phyloP scores from a whole-genome alignment of 192 early-diverging fungal genomes.

The Geranomyces variabilis region DNA sequence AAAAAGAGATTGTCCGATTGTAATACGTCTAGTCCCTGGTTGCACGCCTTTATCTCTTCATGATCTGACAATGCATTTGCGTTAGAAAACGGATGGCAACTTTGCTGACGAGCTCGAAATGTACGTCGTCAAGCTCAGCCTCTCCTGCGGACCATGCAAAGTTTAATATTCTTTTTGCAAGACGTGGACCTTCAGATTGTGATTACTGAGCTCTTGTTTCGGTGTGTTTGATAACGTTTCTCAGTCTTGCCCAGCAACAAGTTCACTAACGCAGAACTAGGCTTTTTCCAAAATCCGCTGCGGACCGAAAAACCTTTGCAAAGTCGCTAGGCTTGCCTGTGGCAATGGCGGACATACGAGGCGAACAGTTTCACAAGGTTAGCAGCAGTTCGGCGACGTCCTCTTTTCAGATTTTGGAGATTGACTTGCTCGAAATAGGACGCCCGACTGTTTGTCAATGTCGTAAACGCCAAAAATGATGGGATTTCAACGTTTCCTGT shows the following conservation, averaged over 20 bases:
- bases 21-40: no score
- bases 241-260: no score
- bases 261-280: no score
- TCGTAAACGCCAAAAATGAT: constrained; percentile 21
- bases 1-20: no score
- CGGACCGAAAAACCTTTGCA: background rate
- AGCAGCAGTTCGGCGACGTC: background rate
- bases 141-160: constrained; percentile 1
- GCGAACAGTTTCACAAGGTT: constrained; percentile 17
- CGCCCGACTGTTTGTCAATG: constrained; percentile 12
- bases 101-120: background rate
- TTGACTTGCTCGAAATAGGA: background rate
- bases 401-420: background rate
- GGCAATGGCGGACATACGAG: constrained; percentile 8
- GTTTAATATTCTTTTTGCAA: background rate
- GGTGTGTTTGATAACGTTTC: no score
- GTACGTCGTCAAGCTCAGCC: background rate
- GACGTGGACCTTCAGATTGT: constrained; percentile 12
- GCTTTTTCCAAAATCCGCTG: constrained; percentile 13
- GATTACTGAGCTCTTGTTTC: constrained; percentile 12
- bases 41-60: no score
- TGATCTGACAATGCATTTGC: background rate
- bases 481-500: constrained; percentile 12
- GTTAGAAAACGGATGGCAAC: background rate
- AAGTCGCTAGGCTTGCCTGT: background rate